Percentiles rank a stretch among this genome's conserved stretches.
Conservation (phyloP, 768 basidiomycete genomes). For the Rhodotorula toruloides region DNA sequence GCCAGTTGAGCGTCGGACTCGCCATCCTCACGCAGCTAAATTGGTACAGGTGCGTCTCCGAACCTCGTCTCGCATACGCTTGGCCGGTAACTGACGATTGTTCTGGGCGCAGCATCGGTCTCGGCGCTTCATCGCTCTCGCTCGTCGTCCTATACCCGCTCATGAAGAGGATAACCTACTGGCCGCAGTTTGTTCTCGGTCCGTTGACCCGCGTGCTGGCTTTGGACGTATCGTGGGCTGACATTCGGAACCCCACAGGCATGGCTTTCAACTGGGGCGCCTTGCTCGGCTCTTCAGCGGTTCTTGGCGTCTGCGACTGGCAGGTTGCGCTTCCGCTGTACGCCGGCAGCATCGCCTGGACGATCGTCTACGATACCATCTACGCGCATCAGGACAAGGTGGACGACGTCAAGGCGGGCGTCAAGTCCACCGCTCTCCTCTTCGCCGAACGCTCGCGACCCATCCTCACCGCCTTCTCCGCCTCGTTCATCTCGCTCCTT, state of each 20-base stretch:
- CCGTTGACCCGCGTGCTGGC: conserved; percentile 42
- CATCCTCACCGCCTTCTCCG: conserved; percentile 68
- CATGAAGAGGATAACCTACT: conserved; percentile 95
- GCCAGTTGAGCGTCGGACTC: conserved; percentile 74
- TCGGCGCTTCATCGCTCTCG: conserved; percentile 85
- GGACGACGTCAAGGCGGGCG: conserved; percentile 80
- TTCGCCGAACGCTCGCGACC: conserved; percentile 73
- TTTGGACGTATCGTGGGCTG: too few relatives aligned
- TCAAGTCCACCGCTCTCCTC: conserved; percentile 88
- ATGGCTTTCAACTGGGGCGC: conserved; percentile 97
- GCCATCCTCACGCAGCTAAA: conserved; percentile 85
- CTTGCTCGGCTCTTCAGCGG: conserved; percentile 90
- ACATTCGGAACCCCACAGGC: conserved; percentile 51
- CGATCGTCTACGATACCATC: conserved; percentile 92
- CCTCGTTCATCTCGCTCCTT: conserved; percentile 66
- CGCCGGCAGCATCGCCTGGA: conserved; percentile 84
- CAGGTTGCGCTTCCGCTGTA: conserved; percentile 77
- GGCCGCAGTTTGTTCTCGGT: conserved; percentile 96
- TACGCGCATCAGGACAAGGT: conserved; percentile 98
- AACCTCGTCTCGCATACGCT: too few relatives aligned
- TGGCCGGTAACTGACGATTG: background rate
- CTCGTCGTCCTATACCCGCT: conserved; percentile 85
- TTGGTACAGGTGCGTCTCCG: conserved; percentile 79
- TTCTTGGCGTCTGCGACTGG: conserved; percentile 77
- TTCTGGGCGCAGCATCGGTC: conserved; percentile 60